Percentiles rank a stretch among this genome's conserved stretches.
These are phyloP conservation scores for Stachybotrys chlorohalonatus DNA, from an alignment of 2,329 filamentous ascomycete genomes.

Conservation along the genomic window DNA sequence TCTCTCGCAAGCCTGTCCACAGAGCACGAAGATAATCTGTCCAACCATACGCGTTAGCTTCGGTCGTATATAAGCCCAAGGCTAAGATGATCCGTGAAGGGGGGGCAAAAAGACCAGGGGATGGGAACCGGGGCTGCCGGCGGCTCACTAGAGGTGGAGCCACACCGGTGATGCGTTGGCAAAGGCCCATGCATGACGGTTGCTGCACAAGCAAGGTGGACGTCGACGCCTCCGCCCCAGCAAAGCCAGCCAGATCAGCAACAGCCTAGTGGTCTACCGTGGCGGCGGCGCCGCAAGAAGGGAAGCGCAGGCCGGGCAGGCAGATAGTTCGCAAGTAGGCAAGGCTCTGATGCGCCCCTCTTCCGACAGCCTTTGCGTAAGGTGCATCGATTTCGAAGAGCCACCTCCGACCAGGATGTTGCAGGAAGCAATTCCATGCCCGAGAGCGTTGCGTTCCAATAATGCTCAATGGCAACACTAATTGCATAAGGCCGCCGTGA, in stretches of 20 bases:
- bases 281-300: background rate
- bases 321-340: background rate
- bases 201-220: slow-evolving; percentile 34
- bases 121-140: slow-evolving; percentile 10
- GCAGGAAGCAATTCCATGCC: no score
- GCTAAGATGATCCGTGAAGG: slow-evolving; percentile 9
- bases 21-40: slow-evolving; percentile 18
- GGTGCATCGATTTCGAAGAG: no score
- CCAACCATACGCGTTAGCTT: slow-evolving; percentile 26
- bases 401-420: no score
- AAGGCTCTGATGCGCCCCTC: background rate
- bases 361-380: no score
- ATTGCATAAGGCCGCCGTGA: background rate
- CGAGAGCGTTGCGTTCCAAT: background rate
- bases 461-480: background rate
- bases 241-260: slow-evolving; percentile 1
- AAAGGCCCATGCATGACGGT: slow-evolving; percentile 46
- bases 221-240: slow-evolving; percentile 10
- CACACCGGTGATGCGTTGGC: slow-evolving; percentile 29
- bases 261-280: background rate
- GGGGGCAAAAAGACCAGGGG: slow-evolving; percentile 11
- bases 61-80: slow-evolving; percentile 18
- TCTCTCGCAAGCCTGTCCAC: slow-evolving; percentile 12
- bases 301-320: background rate
- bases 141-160: slow-evolving; percentile 14